Conservation (phyloP, 345 rosid genomes). For the Bruguiera gymnorhiza region DNA sequence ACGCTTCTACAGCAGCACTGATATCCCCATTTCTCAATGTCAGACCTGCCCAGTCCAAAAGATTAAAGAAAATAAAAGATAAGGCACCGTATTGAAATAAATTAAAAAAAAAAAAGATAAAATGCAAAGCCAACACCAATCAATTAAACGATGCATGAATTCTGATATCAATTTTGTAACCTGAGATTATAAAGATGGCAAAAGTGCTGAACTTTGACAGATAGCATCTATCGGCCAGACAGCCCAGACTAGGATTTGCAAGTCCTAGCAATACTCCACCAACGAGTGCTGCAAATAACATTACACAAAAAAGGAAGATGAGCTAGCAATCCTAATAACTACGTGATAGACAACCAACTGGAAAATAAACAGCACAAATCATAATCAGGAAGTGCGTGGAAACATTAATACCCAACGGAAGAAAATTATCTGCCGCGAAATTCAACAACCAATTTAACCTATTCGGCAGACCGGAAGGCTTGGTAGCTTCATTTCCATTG, state of each 20-base stretch:
- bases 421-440: slow-evolving; percentile 61
- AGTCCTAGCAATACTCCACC: slow-evolving; percentile 76
- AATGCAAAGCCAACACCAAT: background rate
- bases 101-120: slow-evolving; percentile 6
- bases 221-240: slow-evolving; percentile 71
- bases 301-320: background rate
- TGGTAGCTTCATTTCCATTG: slow-evolving; percentile 26
- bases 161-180: slow-evolving; percentile 31
- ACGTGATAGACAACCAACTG: background rate
- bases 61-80: background rate
- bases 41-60: slow-evolving; percentile 47
- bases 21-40: slow-evolving; percentile 78
- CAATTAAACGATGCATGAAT: background rate
- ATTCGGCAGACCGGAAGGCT: slow-evolving; percentile 19
- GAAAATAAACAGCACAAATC: background rate
- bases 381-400: background rate
- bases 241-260: slow-evolving; percentile 81
- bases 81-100: background rate
- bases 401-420: slow-evolving; percentile 59
- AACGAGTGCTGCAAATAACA: slow-evolving; percentile 57
- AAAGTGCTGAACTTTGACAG: slow-evolving; percentile 73
- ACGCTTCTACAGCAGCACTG: slow-evolving; percentile 74
- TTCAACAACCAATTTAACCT: slow-evolving; percentile 35
- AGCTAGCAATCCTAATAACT: background rate
- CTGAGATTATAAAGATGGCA: slow-evolving; percentile 76